These are phyloP conservation scores for Chrysochromulina parva DNA, from an alignment of 78 protist genomes.

Conservation along the genomic window DNA sequence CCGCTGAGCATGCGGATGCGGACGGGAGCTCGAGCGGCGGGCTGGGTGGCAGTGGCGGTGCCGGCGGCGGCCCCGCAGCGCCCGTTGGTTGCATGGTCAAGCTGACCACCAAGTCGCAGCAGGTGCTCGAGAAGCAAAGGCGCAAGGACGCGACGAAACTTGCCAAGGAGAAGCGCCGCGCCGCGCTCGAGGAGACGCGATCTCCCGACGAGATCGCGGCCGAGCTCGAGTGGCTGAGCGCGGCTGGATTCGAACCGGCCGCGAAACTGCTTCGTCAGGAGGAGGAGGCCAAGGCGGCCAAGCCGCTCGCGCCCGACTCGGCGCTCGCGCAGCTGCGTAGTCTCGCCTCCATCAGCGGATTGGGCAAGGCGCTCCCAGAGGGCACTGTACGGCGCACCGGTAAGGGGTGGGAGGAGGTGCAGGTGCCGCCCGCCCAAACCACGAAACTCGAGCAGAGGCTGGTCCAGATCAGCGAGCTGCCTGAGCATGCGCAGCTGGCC, in stretches of 20 bases:
- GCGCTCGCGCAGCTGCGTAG: background rate
- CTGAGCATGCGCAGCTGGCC: slow-evolving; percentile 7
- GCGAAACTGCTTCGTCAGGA: background rate
- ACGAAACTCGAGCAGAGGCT: background rate
- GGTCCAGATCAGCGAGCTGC: background rate
- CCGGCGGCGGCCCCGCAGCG: background rate
- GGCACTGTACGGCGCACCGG: background rate
- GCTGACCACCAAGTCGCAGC: background rate
- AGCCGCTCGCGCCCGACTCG: background rate
- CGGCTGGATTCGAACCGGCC: background rate
- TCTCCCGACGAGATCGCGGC: background rate
- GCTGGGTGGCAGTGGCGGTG: background rate
- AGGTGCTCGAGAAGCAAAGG: background rate
- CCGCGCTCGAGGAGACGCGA: background rate
- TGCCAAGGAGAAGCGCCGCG: background rate
- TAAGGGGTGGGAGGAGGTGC: background rate
- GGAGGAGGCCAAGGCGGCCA: background rate
- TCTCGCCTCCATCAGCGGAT: background rate
- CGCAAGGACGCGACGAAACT: background rate
- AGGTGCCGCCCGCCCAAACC: background rate
- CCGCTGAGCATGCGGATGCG: no score
- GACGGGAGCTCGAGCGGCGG: background rate
- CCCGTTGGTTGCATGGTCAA: background rate
- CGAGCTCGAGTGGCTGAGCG: background rate
- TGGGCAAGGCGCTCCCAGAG: background rate